These are phyloP conservation scores for Paramecium primaurelia DNA, from an alignment of 73 alveolate species.

Conservation along the genomic window DNA sequence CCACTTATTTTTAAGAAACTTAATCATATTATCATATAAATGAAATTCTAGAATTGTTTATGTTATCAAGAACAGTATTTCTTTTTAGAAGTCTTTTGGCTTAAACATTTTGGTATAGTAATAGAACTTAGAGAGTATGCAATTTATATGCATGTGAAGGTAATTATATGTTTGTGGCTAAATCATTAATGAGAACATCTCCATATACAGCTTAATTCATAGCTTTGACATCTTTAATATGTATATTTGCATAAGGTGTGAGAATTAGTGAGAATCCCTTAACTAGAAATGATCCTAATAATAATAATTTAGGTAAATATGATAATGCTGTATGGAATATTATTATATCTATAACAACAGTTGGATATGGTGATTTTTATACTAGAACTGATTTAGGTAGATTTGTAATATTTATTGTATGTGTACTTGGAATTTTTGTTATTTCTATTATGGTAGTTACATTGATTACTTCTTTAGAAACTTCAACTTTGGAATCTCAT, in stretches of 20 bases:
- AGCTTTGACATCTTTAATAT: not conserved
- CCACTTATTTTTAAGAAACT: not conserved
- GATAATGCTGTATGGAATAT: constrained; percentile 43
- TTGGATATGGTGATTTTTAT: constrained; percentile 53
- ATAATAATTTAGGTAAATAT: not conserved
- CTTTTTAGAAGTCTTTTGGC: constrained; percentile 40
- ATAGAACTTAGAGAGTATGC: constrained; percentile 51
- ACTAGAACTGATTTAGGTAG: constrained; percentile 50
- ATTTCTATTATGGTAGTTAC: constrained; percentile 52
- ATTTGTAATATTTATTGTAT: constrained; percentile 41
- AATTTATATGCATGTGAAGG: constrained; percentile 49
- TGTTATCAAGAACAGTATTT: constrained; percentile 12
- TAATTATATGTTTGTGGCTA: constrained; percentile 39
- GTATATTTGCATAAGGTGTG: not conserved
- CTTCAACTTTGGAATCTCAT: not conserved
- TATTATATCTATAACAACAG: constrained; percentile 35
- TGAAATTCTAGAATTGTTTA: constrained; percentile 40
- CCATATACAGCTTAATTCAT: constrained; percentile 8
- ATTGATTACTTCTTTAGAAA: not conserved
- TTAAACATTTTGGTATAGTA: constrained; percentile 39
- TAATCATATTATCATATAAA: constrained; percentile 22
- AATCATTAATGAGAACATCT: constrained; percentile 30
- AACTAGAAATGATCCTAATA: not conserved
- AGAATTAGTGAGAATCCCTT: constrained; percentile 50
- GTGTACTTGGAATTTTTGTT: constrained; percentile 46